Evolutionary conservation across 345 rosid genomes (phyloP), one percentile per base, ranked within the genome.

Genomic region (Bruguiera parviflora): DNA sequence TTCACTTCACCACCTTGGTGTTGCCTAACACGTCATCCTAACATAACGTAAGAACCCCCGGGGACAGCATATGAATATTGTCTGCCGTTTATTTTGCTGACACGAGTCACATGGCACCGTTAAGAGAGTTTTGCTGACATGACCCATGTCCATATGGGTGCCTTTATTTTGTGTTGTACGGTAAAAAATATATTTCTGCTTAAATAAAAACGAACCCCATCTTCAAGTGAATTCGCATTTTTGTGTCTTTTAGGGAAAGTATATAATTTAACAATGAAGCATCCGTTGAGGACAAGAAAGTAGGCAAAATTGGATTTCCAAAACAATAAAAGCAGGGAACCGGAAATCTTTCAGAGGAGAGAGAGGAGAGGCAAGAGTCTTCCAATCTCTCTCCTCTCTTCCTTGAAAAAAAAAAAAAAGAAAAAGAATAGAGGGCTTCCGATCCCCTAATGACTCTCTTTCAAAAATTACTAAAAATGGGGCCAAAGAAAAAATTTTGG

Each of bases 11-110:
- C 73, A 11, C 3, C 27, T 27, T 65, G 31, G 66, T 63, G 73
- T 71, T 74, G 73, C 75, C 68, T 76, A 65, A 71, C 82, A 82
- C 82, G 84, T 67, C 84, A 78, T 57, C 33, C 67, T 56, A 56
- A 56, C 24, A 10, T 64, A 29, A 39, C 64, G 24, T 46, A 52
- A 59, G 18, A 49, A 1, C 62, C 18, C 29, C 28, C 6, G 6
- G 31, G 25, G 32, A 52, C 64, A 58, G 67, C 29, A 28, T 18
- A 24, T 71, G 59, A 56, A 27, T 21, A 33, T 66, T n/a, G 52
- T 66, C 63, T 61, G 28, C 37, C 64, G 49, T 74, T 59, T 35
- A 75, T 60, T 59, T 66, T 68, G 67, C 21, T 22, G 2, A 21
- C 59, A 33, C 1, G 8, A 33, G 37, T 33, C 37, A 33, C 37